Percentiles rank a stretch among this genome's conserved stretches.
phyloP scores from a whole-genome alignment of 2,329 filamentous ascomycete genomes.

The Ophiostoma perfectum region DNA sequence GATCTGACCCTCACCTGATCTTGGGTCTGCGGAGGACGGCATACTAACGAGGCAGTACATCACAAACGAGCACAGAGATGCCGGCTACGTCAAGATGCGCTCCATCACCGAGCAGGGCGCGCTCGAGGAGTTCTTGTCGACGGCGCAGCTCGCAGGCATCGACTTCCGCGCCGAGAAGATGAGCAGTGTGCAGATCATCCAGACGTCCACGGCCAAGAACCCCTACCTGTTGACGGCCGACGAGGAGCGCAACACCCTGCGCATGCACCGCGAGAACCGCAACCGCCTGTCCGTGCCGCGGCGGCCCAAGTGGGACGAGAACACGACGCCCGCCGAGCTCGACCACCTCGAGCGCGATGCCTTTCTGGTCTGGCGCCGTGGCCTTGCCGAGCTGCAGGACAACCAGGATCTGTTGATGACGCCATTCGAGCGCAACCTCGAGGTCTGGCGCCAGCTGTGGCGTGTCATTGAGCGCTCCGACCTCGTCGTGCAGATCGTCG shows the following conservation, averaged over 20 bases:
- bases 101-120: constrained; percentile 96
- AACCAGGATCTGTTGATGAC: constrained; percentile 94
- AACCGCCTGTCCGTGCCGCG: constrained; percentile 79
- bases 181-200: constrained; percentile 98
- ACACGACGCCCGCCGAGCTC: constrained; percentile 76
- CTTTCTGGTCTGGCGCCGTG: constrained; percentile 82
- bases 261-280: constrained; percentile 78
- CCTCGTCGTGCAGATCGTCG: constrained; percentile 94
- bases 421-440: constrained; percentile 92
- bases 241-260: constrained; percentile 72
- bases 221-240: constrained; percentile 81
- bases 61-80: constrained; percentile 84
- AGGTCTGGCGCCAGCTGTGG: constrained; percentile 98
- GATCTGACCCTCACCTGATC: background rate
- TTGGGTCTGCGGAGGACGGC: background rate
- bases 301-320: constrained; percentile 80
- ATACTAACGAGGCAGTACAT: constrained; percentile 57
- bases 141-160: constrained; percentile 93
- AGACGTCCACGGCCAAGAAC: constrained; percentile 82
- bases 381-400: constrained; percentile 87
- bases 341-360: constrained; percentile 73
- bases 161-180: constrained; percentile 99
- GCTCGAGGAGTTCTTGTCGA: constrained; percentile 92
- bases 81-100: constrained; percentile 98
- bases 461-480: constrained; percentile 96